Evolutionary conservation across 176 grass and related monocot genomes (phyloP).

Genomic region (Sorghum bicolor): DNA sequence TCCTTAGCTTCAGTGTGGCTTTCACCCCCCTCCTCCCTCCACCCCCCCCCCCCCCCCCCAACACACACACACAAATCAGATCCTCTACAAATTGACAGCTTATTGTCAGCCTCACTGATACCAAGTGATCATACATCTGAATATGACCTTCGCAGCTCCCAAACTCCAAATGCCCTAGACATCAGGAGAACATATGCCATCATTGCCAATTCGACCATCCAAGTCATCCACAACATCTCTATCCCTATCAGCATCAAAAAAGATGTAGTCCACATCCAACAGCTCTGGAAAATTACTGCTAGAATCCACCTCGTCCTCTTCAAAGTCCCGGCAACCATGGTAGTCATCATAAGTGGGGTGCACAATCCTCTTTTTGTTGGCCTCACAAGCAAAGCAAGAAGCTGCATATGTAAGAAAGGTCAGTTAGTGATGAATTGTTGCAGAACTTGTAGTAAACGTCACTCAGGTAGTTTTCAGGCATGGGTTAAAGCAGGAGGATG

Average conservation of each 20-base stretch:
- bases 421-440: not conserved
- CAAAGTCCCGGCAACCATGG: not conserved
- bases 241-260: conserved; percentile 21
- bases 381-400: conserved; percentile 21
- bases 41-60: too few species aligned
- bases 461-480: not conserved
- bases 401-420: not conserved
- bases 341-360: conserved; percentile 18
- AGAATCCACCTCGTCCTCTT: not conserved
- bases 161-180: not conserved
- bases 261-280: not conserved
- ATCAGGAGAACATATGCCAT: not conserved
- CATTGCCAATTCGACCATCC: not conserved
- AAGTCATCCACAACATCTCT: not conserved
- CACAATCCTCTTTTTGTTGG: conserved; percentile 22
- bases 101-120: not conserved
- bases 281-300: too few species aligned
- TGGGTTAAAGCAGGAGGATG: not conserved
- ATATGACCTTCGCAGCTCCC: not conserved
- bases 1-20: too few species aligned
- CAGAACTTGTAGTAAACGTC: too few species aligned
- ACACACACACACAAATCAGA: not conserved
- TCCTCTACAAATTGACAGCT: not conserved
- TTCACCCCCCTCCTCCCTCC: too few species aligned
- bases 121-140: not conserved